Percentiles rank a stretch among this genome's conserved stretches.
These are phyloP conservation scores for Tetrapisispora taiwanensis DNA, from an alignment of 805 yeast species.

Conservation along the genomic window DNA sequence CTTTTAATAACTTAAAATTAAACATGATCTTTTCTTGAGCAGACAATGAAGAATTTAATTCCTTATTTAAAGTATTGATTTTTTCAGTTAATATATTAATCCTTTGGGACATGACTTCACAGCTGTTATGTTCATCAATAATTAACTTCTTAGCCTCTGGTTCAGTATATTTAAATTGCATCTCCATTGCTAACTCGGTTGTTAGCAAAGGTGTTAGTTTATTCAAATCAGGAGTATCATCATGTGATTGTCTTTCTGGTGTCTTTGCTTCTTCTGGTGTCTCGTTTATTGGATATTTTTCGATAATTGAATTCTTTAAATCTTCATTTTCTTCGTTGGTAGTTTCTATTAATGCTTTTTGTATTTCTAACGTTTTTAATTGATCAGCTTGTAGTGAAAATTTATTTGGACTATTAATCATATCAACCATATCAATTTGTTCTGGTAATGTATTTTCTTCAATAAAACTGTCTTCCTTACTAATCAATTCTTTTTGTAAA, in stretches of 20 bases:
- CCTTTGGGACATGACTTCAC: conserved; percentile 11
- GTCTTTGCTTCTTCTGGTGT: not conserved
- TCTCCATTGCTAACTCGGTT: conserved; percentile 3
- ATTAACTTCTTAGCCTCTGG: conserved; percentile 11
- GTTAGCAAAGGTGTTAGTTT: conserved; percentile 16
- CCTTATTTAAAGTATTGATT: conserved; percentile 13
- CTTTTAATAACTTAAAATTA: conserved; percentile 6
- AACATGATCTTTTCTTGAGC: conserved; percentile 9
- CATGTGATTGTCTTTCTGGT: not conserved
- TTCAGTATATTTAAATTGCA: conserved; percentile 8
- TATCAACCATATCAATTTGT: conserved; percentile 22
- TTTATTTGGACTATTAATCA: conserved; percentile 5
- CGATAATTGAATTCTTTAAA: not conserved
- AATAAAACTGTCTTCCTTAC: not conserved
- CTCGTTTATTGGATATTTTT: not conserved
- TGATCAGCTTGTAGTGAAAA: not conserved
- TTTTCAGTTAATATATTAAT: conserved; percentile 17
- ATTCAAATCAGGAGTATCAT: conserved; percentile 8
- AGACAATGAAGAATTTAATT: conserved; percentile 11
- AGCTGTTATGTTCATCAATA: conserved; percentile 4
- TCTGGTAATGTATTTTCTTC: conserved; percentile 14
- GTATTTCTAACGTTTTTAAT: conserved; percentile 1
- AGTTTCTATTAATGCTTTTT: conserved; percentile 4
- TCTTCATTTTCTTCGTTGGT: not conserved
- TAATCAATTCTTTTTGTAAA: conserved; percentile 6